Percentiles rank a stretch among this genome's conserved stretches.
These are phyloP conservation scores for Helotiales sp. DNA, from an alignment of 2,329 filamentous ascomycete species.

Conservation along the genomic window DNA sequence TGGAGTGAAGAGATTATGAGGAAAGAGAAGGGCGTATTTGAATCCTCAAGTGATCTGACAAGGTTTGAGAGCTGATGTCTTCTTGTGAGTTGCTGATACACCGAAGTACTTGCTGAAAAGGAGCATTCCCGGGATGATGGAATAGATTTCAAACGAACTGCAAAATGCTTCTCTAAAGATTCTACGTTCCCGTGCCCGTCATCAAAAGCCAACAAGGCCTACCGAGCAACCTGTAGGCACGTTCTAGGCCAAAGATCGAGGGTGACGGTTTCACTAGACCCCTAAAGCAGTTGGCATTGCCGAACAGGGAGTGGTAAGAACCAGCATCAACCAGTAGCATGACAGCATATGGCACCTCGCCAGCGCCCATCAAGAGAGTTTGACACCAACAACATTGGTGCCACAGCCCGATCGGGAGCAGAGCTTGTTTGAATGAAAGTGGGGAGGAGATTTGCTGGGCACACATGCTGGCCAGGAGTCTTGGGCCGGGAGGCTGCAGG, in stretches of 20 bases:
- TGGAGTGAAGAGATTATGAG: conserved; percentile 9
- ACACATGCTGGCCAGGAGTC: conserved; percentile 40
- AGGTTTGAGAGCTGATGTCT: conserved; percentile 23
- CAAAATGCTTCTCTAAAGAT: conserved; percentile 38
- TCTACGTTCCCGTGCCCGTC: conserved; percentile 41
- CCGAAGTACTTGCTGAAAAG: conserved; percentile 22
- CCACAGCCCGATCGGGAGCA: conserved; percentile 40
- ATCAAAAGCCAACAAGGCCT: conserved; percentile 34
- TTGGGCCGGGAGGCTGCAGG: conserved; percentile 53
- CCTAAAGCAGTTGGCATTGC: conserved; percentile 33
- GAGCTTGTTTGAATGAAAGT: conserved; percentile 43
- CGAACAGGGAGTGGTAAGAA: conserved; percentile 35
- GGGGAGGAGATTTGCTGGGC: conserved; percentile 35
- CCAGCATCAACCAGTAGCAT: conserved; percentile 11
- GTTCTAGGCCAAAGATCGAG: conserved; percentile 40
- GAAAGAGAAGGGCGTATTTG: conserved; percentile 20
- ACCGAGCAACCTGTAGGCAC: conserved; percentile 37
- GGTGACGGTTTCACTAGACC: conserved; percentile 39
- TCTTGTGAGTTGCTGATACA: conserved; percentile 25
- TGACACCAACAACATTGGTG: conserved; percentile 41
- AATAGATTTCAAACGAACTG: conserved; percentile 35
- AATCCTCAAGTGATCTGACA: conserved; percentile 23
- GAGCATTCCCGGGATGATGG: conserved; percentile 31
- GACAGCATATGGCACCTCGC: conserved; percentile 19
- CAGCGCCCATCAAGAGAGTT: conserved; percentile 39